Conservation (phyloP, 345 rosid genomes). For the Populus davidiana region DNA sequence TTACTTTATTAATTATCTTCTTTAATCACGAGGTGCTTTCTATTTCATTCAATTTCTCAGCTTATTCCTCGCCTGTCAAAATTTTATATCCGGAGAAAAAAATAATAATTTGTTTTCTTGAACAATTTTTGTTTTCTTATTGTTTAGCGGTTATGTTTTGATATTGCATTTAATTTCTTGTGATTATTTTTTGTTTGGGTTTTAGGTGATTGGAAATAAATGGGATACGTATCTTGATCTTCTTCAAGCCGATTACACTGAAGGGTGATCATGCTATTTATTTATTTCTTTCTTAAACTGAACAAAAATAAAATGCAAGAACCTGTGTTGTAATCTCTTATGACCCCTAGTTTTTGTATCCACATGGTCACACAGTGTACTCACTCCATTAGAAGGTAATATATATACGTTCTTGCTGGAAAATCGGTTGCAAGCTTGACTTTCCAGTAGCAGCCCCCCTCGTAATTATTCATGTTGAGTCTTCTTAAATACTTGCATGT, state of each 20-base stretch:
- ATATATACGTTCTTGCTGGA: too few species aligned
- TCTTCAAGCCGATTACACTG: conserved; percentile 66
- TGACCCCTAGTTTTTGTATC: too few species aligned
- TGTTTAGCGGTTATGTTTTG: background rate
- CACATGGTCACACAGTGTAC: too few species aligned
- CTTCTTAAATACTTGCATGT: background rate
- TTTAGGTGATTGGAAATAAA: conserved; percentile 73
- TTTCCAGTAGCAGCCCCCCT: too few species aligned
- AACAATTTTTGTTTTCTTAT: background rate
- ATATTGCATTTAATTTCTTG: background rate
- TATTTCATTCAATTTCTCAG: too few species aligned
- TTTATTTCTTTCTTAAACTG: background rate
- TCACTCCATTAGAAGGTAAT: too few species aligned
- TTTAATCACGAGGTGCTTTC: background rate
- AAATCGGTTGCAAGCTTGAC: too few species aligned
- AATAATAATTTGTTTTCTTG: background rate
- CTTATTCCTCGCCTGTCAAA: too few species aligned
- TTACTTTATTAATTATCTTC: background rate
- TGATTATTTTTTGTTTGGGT: background rate
- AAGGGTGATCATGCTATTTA: conserved; percentile 43
- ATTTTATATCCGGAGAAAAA: background rate
- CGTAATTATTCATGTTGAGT: background rate
- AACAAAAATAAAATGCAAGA: too few species aligned
- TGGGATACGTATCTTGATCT: conserved; percentile 78
- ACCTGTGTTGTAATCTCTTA: too few species aligned